Evolutionary conservation across 257 asterid genomes (phyloP), one percentile per base, ranked within the genome.

Genomic region (Apocynum venetum): DNA sequence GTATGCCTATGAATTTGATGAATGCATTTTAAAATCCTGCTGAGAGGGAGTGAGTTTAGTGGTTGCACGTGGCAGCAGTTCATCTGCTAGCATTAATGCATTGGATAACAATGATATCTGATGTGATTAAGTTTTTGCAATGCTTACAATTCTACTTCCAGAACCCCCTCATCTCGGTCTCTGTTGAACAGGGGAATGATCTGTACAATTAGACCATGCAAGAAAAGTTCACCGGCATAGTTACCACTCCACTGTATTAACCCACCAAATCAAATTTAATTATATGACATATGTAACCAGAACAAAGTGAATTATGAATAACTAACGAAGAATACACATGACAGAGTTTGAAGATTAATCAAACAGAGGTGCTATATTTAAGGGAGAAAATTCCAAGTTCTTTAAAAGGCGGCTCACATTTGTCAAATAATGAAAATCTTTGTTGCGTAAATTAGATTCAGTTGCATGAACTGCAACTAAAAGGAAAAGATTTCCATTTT

Each of bases 41-140:
- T 81, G 80, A 5, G 73, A 47, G 35, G 86, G 83, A n/a, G 86
- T 82, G 36, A 94, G 83, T 85, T 89, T 92, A 64, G 72, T 31
- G 9, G 91, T 83, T 66, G 97, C 97, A 57, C 95, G 96, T 1
- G 97, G 97, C 49, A 94, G 92, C 73, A 91, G 89, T 83, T 94
- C 98, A 51, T 94, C 97, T 0, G 96, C 89, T 71, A 94, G 80
- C 77, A 90, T 65, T 76, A 92, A 63, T n/a, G 93, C 98, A 66
- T 94, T 92, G 51, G 95, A 96, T 70, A 94, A 81, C 78, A 94
- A 78, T 60, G 93, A 89, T 74, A 88, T 76, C 76, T 94, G 97
- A 38, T 94, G 95, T 0, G 81, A 71, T 81, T 91, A 97, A 0
- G 92, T 76, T 74, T 91, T 96, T 4, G 97, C 97, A 76, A 86